phyloP scores from a whole-genome alignment of 2,329 filamentous ascomycete species.

The Fusarium guadeloupense region DNA sequence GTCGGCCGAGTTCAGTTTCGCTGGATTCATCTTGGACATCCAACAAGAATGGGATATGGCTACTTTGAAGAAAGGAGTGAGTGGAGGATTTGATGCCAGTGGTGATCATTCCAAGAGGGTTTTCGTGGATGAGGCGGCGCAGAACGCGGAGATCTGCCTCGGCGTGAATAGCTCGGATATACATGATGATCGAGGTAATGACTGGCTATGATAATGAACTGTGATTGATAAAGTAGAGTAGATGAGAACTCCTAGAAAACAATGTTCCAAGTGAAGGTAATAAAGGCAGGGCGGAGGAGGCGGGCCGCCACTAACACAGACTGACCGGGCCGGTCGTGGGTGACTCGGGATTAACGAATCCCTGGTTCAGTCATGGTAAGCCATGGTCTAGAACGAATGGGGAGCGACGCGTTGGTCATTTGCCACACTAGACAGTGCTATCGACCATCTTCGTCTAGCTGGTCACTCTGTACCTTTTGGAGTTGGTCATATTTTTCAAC shows the following conservation, averaged over 20 bases:
- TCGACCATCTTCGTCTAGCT: neutral
- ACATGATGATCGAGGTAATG: constrained; percentile 19
- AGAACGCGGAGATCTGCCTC: constrained; percentile 60
- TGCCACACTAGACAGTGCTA: neutral
- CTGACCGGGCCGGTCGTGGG: constrained; percentile 17
- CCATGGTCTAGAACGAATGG: neutral
- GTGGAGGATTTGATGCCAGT: constrained; percentile 63
- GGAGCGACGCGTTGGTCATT: neutral
- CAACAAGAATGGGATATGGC: constrained; percentile 69
- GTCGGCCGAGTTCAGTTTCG: constrained; percentile 50
- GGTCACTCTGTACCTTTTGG: no score
- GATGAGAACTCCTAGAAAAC: no score
- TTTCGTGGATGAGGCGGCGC: constrained; percentile 64
- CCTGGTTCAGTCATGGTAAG: constrained; percentile 9
- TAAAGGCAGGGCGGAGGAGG: constrained; percentile 20
- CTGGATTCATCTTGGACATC: constrained; percentile 55
- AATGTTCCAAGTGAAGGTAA: neutral
- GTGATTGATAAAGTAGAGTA: no score
- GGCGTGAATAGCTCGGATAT: constrained; percentile 52
- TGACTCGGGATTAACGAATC: constrained; percentile 6
- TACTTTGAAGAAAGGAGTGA: constrained; percentile 63
- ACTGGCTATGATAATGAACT: neutral
- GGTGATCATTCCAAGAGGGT: constrained; percentile 70
- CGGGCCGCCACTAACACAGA: constrained; percentile 12
- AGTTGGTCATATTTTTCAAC: no score